These are phyloP conservation scores for Powellomyces hirtus DNA, from an alignment of 192 early-diverging fungal genomes.

Conservation along the genomic window DNA sequence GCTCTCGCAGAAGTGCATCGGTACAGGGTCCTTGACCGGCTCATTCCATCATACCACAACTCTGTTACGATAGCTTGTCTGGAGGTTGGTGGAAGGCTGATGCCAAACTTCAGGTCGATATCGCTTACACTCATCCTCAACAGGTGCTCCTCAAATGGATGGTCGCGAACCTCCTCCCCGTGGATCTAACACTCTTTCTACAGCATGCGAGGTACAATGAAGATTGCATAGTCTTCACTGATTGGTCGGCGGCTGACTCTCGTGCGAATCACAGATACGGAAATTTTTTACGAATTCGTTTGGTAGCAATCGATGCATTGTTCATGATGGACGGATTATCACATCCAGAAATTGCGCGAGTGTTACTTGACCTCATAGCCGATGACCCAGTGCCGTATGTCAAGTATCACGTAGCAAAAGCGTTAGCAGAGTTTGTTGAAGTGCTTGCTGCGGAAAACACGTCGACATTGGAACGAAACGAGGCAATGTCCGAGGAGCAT, in stretches of 20 bases:
- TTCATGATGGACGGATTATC: constrained; percentile 68
- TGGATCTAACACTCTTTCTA: constrained; percentile 69
- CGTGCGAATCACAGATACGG: no score
- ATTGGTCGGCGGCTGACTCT: no score
- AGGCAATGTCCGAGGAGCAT: not conserved
- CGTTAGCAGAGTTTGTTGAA: constrained; percentile 18
- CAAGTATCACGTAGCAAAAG: constrained; percentile 53
- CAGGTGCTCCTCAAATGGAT: constrained; percentile 61
- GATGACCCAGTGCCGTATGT: constrained; percentile 64
- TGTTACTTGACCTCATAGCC: constrained; percentile 60
- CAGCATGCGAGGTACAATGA: constrained; percentile 64
- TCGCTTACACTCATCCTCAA: not conserved
- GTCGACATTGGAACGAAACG: not conserved
- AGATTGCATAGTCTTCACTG: no score
- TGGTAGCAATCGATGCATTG: constrained; percentile 72
- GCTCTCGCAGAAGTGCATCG: constrained; percentile 74
- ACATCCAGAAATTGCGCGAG: constrained; percentile 37
- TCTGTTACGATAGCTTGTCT: constrained; percentile 77
- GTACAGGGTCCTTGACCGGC: constrained; percentile 71
- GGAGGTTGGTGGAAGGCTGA: constrained; percentile 45
- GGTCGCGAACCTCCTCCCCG: constrained; percentile 61
- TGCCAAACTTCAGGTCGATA: not conserved
- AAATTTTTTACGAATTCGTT: constrained; percentile 69
- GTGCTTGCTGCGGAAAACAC: constrained; percentile 10
- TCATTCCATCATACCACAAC: constrained; percentile 86